Base-by-base conservation (phyloP, 768 basidiomycete genomes). In the Lepiota venenata region DNA sequence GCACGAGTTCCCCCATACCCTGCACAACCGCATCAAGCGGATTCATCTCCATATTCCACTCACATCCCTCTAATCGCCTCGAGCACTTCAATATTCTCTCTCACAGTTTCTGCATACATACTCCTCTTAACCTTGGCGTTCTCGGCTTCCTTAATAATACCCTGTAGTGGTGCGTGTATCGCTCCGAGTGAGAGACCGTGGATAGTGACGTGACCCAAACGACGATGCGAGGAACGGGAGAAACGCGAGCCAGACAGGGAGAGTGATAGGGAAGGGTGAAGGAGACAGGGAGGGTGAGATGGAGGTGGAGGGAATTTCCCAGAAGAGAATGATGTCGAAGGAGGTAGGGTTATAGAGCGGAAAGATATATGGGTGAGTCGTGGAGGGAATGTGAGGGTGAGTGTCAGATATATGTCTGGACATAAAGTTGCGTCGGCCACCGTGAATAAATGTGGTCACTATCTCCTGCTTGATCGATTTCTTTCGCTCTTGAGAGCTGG, bases 51-150 rank as follows among this genome's bases (percentile, higher is more conserved):
- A 68, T 62, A 58, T 92, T 92, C 83, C 93, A 87, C 65, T 87
- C 83, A 56, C 85, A 86, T n/a, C 3, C 74, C 68, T 35, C 82
- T 74, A 39, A 97, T 78, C 8, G 84, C 82, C 47, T 82, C 74
- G 48, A 95, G 63, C 29, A 95, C 70, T 47, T 84, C 82, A 59
- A 68, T 66, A 63, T 83, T 83, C 68, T 93, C 85, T 45, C 87
- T 76, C 57, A 80, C 82, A 4, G 93, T 96, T 73, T 98, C 93
- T 18, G 91, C 92, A 64, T 93, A 98, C 81, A 97, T 92, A 58
- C 82, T 91, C 42, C 93, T 80, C 56, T 85, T 88, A 20, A 77
- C 77, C 68, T 90, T 89, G 10, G 78, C 77, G 42, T 70, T 73
- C 62, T 84, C 83, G 9, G 81, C 78, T 16, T 79, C 75, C 45